Evolutionary conservation across 2,329 filamentous ascomycete genomes (phyloP).

Genomic region (Emergomyces africanus): DNA sequence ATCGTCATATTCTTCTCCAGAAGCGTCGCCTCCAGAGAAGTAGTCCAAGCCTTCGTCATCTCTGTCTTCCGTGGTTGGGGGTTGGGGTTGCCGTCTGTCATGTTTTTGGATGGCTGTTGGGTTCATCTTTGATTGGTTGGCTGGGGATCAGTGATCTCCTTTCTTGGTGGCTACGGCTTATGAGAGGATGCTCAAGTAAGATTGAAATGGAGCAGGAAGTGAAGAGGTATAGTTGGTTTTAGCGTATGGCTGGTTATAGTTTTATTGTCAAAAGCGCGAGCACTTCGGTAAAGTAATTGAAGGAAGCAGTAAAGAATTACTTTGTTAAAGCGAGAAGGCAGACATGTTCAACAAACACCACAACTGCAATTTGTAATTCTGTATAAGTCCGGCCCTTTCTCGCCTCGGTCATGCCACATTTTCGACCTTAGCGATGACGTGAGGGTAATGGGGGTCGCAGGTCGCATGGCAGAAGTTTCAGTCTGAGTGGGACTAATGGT

Average conservation of each 20-base stretch:
- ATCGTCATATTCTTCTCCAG: constrained; percentile 2
- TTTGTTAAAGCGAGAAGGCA: neutral
- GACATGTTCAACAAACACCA: neutral
- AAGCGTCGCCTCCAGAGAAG: constrained; percentile 1
- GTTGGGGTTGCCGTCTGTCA: neutral
- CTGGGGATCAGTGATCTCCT: neutral
- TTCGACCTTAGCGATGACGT: neutral
- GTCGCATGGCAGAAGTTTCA: neutral
- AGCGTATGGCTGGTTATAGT: neutral
- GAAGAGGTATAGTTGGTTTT: neutral
- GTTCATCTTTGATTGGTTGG: neutral
- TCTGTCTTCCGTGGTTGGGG: constrained; percentile 2
- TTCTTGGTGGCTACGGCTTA: neutral
- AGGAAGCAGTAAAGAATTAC: neutral
- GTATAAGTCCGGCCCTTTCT: neutral
- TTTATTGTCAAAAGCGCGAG: neutral
- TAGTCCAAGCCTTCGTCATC: constrained; percentile 5
- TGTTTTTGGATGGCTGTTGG: neutral
- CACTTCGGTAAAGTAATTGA: neutral
- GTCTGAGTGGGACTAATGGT: neutral
- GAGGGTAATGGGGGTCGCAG: neutral
- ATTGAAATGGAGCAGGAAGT: neutral
- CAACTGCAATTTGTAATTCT: neutral
- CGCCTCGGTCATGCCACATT: neutral
- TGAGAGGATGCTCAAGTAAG: neutral